Evolutionary conservation across 2,329 filamentous ascomycete genomes (phyloP).

Genomic region (Neofusicoccum ribis): DNA sequence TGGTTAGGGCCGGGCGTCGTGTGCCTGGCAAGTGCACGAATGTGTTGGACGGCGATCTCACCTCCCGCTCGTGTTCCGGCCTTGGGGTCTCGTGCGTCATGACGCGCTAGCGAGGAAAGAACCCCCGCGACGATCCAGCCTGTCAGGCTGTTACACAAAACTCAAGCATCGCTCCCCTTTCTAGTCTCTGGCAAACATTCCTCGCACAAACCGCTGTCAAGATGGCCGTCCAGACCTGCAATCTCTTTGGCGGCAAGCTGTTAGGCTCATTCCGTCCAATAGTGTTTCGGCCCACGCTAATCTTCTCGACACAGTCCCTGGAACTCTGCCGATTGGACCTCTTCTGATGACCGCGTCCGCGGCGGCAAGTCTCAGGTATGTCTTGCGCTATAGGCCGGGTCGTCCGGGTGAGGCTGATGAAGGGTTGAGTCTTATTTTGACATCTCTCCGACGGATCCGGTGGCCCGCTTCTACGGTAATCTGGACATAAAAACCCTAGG

Average conservation of each 20-base stretch:
- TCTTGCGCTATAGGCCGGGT: neutral
- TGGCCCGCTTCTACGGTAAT: slow-evolving; percentile 62
- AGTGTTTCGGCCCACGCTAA: neutral
- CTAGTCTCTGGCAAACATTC: neutral
- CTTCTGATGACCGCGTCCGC: slow-evolving; percentile 74
- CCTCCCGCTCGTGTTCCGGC: neutral
- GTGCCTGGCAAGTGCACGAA: neutral
- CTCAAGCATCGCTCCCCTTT: neutral
- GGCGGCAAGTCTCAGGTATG: slow-evolving; percentile 64
- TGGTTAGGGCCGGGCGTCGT: neutral
- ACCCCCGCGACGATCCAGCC: neutral
- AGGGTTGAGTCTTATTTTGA: slow-evolving; percentile 51
- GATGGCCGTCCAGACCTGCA: slow-evolving; percentile 1
- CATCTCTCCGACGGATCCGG: slow-evolving; percentile 33
- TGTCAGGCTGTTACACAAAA: neutral
- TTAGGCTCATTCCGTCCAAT: neutral
- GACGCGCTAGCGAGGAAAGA: slow-evolving; percentile 5
- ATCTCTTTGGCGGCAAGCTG: slow-evolving; percentile 15
- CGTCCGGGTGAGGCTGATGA: neutral
- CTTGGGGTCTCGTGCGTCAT: slow-evolving; percentile 9
- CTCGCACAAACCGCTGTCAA: neutral
- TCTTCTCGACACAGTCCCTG: slow-evolving; percentile 52
- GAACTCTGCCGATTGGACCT: slow-evolving; percentile 62
- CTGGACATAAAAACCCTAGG: slow-evolving; percentile 75
- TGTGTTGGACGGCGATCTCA: slow-evolving; percentile 11